Conservation (phyloP, 805 yeast species). For the Schwanniomyces polymorphus region DNA sequence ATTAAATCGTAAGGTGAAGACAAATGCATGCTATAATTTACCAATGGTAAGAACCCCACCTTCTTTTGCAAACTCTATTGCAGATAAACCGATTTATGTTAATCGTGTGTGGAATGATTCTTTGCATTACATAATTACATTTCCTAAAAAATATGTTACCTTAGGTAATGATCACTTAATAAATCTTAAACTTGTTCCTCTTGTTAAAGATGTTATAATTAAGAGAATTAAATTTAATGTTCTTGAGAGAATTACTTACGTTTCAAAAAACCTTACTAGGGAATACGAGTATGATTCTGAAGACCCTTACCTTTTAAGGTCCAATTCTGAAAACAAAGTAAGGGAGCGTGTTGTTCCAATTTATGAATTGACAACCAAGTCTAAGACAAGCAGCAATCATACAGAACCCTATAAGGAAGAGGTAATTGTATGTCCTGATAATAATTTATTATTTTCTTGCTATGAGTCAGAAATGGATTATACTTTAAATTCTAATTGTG, state of each 20-base stretch:
- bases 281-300: constrained; percentile 41
- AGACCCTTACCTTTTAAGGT: constrained; percentile 23
- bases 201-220: constrained; percentile 59
- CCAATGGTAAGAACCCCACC: constrained; percentile 59
- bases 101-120: constrained; percentile 75
- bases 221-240: constrained; percentile 67
- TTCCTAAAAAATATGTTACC: constrained; percentile 68
- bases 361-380: constrained; percentile 62
- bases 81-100: constrained; percentile 75
- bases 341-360: constrained; percentile 57
- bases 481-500: constrained; percentile 5
- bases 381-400: constrained; percentile 31
- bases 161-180: constrained; percentile 60
- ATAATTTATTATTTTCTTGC: constrained; percentile 61
- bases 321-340: constrained; percentile 15
- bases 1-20: constrained; percentile 34
- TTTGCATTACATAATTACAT: constrained; percentile 66
- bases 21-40: constrained; percentile 29
- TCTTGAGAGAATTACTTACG: constrained; percentile 64
- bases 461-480: constrained; percentile 33
- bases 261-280: constrained; percentile 50
- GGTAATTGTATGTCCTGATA: constrained; percentile 55
- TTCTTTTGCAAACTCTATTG: constrained; percentile 53
- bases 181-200: constrained; percentile 65
- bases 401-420: constrained; percentile 57